Evolutionary conservation across 108 stramenopile genomes (phyloP).

Genomic region (Pseudonitzschia multiseries): DNA sequence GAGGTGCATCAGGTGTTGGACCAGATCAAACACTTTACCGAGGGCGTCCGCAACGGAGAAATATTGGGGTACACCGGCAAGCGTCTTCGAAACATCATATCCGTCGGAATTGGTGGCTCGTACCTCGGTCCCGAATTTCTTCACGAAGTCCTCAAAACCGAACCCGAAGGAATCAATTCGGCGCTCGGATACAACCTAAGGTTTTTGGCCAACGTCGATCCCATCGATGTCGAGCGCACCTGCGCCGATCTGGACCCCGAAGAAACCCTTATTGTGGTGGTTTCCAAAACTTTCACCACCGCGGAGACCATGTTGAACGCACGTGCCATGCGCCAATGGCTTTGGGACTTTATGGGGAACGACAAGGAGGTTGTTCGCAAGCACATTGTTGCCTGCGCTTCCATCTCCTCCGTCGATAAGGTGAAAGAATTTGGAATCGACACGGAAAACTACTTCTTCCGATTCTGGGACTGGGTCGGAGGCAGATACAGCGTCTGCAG

Average conservation of each 20-base stretch:
- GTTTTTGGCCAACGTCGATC: conserved; percentile 99
- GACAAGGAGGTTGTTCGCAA: conserved; percentile 90
- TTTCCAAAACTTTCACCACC: conserved; percentile 99
- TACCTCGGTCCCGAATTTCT: conserved; percentile 98
- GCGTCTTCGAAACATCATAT: conserved; percentile 90
- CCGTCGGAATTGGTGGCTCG: conserved; percentile 99
- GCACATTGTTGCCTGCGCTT: conserved; percentile 96
- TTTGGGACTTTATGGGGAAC: conserved; percentile 93
- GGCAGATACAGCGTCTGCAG: conserved; percentile 95
- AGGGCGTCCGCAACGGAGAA: conserved; percentile 82
- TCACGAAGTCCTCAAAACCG: conserved; percentile 94
- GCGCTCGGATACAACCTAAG: conserved; percentile 88
- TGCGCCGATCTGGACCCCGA: conserved; percentile 91
- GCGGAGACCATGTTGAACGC: conserved; percentile 99
- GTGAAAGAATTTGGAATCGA: conserved; percentile 90
- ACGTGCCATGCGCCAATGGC: conserved; percentile 95
- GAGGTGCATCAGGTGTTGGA: conserved; percentile 94
- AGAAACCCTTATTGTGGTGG: conserved; percentile 93
- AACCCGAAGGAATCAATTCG: conserved; percentile 80
- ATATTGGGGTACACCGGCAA: conserved; percentile 96
- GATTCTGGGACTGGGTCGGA: conserved; percentile 98
- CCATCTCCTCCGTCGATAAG: conserved; percentile 64
- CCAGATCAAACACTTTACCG: conserved; percentile 88
- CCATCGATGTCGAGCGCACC: conserved; percentile 96
- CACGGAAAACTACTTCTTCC: conserved; percentile 86